Base-by-base conservation (phyloP, 129 eudicot species). In the Centaurea solstitialis region DNA sequence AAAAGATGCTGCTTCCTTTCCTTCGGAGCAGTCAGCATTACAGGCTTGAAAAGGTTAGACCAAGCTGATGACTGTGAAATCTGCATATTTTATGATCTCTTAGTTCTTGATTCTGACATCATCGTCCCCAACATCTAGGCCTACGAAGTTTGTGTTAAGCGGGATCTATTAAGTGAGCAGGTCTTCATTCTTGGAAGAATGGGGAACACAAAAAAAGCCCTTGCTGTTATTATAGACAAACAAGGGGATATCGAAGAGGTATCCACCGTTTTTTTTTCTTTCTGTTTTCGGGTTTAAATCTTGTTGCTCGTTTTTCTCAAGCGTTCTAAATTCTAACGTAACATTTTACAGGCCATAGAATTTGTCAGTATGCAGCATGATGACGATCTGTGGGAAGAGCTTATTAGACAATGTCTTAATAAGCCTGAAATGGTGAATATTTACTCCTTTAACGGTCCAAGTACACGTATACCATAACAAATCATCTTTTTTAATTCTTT, bases 341-440 rank as follows among this genome's bases (percentile, higher is more conserved):
- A 71, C 71, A 57, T 68, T 79, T 59, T 80, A 75, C 90, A 95
- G 99, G 99, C 99, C 77, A 81, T 95, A 82, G 99, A 95, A 65
- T 95, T 95, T 78, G 98, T 93, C 22, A 89, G 93, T 62, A 89
- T 88, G 94, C 98, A 95, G 84, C 94, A 95, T 72, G 99, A 95
- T 73, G 99, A 95, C 81, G 99, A 95, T 68, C 93, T 95, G 43
- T 95, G 99, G 98, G 98, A 95, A 78, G 99, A 95, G 86, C 86
- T 95, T 80, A 93, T 95, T 76, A 89, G 85, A 70, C 99, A 95
- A 68, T 91, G 97, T 69, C 81, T 91, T 68, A 79, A 95, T 82
- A 93, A 88, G 83, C 99, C 99, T 6, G 99, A 95, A 90, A 95
- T 95, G 99, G 99, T 95, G 90, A 75, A 72, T 35, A 9, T 28